Conservation (phyloP, 345 rosid species). For the Syzygium aromaticum region DNA sequence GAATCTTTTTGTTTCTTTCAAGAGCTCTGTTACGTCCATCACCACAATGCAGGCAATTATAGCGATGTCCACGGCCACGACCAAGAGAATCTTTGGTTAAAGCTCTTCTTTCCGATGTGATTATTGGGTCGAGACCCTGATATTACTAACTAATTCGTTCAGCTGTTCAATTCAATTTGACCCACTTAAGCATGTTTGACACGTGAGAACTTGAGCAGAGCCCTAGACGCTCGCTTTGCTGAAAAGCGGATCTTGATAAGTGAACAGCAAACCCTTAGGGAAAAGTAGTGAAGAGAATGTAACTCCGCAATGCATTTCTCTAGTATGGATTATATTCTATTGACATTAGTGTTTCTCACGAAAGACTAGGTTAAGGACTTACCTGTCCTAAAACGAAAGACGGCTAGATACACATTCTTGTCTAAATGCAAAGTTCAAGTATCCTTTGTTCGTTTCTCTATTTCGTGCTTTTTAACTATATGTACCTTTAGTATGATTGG, state of each 20-base stretch:
- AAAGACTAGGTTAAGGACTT: neutral
- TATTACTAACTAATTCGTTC: neutral
- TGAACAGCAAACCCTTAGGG: neutral
- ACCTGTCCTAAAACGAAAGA: neutral
- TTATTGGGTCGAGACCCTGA: neutral
- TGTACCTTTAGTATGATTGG: neutral
- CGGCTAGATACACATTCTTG: neutral
- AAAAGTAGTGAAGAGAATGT: neutral
- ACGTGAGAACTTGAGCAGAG: neutral
- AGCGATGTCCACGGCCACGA: neutral
- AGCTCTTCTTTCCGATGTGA: neutral
- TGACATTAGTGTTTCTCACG: neutral
- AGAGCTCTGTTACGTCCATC: neutral
- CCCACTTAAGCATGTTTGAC: neutral
- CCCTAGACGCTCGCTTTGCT: neutral
- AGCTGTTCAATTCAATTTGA: neutral
- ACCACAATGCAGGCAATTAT: neutral
- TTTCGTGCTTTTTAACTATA: neutral
- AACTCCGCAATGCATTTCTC: neutral
- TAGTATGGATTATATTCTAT: neutral
- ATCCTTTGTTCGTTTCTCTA: neutral
- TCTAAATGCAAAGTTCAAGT: neutral
- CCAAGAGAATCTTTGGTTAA: neutral
- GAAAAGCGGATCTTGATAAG: neutral
- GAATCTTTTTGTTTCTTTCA: neutral